A percentile compares a stretch with the other conserved stretches of the same genome.
These are phyloP conservation scores for Populus tremula DNA, from an alignment of 345 rosid genomes.

Conservation along the genomic window DNA sequence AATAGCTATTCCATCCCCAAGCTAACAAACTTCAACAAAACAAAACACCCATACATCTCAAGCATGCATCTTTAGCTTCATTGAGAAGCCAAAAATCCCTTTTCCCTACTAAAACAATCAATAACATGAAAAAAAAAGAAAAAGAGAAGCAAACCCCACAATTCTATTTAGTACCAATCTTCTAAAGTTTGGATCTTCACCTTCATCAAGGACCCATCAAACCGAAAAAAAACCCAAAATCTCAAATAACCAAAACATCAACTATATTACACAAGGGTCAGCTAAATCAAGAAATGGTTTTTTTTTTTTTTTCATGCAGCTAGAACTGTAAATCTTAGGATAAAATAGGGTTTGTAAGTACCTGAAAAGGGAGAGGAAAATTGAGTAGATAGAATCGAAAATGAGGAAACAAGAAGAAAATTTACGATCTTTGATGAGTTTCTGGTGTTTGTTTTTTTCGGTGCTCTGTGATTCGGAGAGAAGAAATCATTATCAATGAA, in stretches of 20 bases:
- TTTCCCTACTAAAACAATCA: background rate
- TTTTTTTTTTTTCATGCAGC: background rate
- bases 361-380: background rate
- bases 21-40: background rate
- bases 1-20: background rate
- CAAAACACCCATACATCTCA: no score
- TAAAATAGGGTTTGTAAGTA: background rate
- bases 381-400: background rate
- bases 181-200: background rate
- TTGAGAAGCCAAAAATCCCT: background rate
- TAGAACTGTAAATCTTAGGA: background rate
- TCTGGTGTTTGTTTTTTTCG: background rate
- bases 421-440: background rate
- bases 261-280: background rate
- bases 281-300: background rate
- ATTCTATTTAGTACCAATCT: background rate
- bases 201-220: background rate
- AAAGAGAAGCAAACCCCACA: background rate
- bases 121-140: background rate
- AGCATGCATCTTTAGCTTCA: background rate
- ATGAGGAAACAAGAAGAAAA: background rate
- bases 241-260: background rate
- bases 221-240: background rate
- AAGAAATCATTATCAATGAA: background rate
- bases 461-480: background rate